Conservation (phyloP, 2,329 filamentous ascomycete genomes). For the Cercospora sesami region DNA sequence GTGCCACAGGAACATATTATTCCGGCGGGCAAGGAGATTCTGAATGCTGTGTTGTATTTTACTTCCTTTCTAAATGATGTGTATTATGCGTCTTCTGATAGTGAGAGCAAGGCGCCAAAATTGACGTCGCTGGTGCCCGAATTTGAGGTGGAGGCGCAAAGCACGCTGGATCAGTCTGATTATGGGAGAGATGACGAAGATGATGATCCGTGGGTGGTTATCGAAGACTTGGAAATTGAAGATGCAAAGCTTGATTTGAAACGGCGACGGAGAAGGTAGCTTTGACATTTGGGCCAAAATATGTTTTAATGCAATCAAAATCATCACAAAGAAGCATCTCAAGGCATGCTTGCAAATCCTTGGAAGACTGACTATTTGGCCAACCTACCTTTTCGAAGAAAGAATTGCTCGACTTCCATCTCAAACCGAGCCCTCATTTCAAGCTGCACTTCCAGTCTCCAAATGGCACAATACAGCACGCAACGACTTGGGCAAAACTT, state of each 20-base stretch:
- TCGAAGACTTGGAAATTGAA: slow-evolving; percentile 20
- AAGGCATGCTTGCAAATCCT: no score
- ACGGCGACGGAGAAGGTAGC: slow-evolving; percentile 23
- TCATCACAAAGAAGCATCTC: background rate
- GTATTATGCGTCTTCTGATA: slow-evolving; percentile 33
- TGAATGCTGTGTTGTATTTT: slow-evolving; percentile 79
- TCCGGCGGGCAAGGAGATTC: slow-evolving; percentile 67
- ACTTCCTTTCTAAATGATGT: slow-evolving; percentile 70
- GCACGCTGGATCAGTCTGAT: background rate
- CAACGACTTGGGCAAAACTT: no score
- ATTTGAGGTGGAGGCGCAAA: background rate
- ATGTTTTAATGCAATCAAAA: background rate
- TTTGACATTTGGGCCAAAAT: background rate
- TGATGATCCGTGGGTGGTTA: slow-evolving; percentile 18
- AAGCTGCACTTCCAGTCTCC: no score
- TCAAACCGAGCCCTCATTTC: no score
- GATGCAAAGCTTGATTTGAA: slow-evolving; percentile 25
- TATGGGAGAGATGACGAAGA: slow-evolving; percentile 9
- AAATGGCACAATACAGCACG: no score
- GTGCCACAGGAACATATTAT: slow-evolving; percentile 17
- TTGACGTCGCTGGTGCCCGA: slow-evolving; percentile 8
- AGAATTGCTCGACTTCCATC: no score
- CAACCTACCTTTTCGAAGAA: no score
- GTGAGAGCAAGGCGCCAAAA: slow-evolving; percentile 16
- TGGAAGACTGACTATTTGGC: no score